Conservation (phyloP, 129 eudicot species). For the Lactuca saligna region DNA sequence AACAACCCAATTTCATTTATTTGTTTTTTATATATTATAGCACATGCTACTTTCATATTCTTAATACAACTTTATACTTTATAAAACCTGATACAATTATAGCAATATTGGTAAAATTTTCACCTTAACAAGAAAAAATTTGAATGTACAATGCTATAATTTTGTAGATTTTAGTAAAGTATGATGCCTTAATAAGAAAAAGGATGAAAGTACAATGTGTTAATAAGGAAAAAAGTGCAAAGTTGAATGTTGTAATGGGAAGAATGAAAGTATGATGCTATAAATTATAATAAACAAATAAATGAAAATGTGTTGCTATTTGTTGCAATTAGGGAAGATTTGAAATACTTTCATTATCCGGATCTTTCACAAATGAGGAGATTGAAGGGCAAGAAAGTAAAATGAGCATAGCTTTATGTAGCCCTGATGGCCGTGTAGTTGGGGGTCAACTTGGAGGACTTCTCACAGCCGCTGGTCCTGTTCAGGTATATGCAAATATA, state of each 20-base stretch:
- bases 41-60: too few relatives aligned
- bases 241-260: not conserved
- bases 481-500: constrained; percentile 49
- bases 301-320: not conserved
- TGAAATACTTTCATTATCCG: constrained; percentile 74
- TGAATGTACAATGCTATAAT: too few relatives aligned
- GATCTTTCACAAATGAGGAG: constrained; percentile 62
- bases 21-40: too few relatives aligned
- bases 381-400: constrained; percentile 46
- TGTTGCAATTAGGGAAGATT: constrained; percentile 58
- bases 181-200: not conserved
- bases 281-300: too few relatives aligned
- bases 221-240: too few relatives aligned
- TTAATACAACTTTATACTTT: not conserved
- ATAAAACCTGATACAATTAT: not conserved
- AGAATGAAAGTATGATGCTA: not conserved
- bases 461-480: constrained; percentile 70
- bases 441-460: constrained; percentile 80
- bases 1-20: not conserved
- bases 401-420: constrained; percentile 59
- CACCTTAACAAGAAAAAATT: too few relatives aligned
- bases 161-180: not conserved
- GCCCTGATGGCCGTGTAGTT: constrained; percentile 74
- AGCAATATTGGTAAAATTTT: not conserved
- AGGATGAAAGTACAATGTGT: not conserved